These are phyloP conservation scores for Candida arabinofermentans DNA, from an alignment of 805 yeast genomes.

Conservation along the genomic window DNA sequence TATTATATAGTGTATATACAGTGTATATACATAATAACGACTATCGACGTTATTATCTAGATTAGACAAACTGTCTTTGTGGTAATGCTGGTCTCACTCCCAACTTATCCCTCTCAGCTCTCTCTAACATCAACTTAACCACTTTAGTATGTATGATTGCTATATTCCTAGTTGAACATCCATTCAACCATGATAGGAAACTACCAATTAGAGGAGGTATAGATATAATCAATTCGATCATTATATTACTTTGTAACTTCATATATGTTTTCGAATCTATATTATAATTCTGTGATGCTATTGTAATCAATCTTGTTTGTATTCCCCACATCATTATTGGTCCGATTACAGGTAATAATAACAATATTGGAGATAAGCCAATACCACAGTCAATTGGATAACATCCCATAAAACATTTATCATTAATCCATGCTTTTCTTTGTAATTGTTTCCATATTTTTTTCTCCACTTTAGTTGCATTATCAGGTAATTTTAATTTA, in stretches of 20 bases:
- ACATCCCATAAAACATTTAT: constrained; percentile 77
- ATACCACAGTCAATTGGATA: constrained; percentile 70
- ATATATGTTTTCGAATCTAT: constrained; percentile 58
- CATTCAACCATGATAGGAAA: constrained; percentile 74
- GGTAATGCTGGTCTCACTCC: too few species aligned
- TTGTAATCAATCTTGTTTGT: constrained; percentile 61
- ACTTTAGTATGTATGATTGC: constrained; percentile 58
- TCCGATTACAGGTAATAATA: constrained; percentile 75
- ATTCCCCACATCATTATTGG: constrained; percentile 76
- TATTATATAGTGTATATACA: too few species aligned
- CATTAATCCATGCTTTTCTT: constrained; percentile 82
- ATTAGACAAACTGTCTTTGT: too few species aligned
- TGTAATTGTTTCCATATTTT: constrained; percentile 72
- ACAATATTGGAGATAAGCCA: constrained; percentile 72
- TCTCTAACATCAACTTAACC: constrained; percentile 13
- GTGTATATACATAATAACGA: too few species aligned
- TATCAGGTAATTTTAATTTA: constrained; percentile 57
- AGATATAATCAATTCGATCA: constrained; percentile 68
- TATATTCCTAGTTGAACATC: constrained; percentile 87
- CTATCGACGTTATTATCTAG: too few species aligned
- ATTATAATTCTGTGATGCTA: constrained; percentile 54
- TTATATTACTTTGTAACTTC: constrained; percentile 72
- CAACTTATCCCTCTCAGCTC: too few species aligned
- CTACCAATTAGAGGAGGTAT: constrained; percentile 80
- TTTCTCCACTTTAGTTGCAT: constrained; percentile 54